Conservation (phyloP, 192 early-diverging fungal species). For the Coemansia sp. region DNA sequence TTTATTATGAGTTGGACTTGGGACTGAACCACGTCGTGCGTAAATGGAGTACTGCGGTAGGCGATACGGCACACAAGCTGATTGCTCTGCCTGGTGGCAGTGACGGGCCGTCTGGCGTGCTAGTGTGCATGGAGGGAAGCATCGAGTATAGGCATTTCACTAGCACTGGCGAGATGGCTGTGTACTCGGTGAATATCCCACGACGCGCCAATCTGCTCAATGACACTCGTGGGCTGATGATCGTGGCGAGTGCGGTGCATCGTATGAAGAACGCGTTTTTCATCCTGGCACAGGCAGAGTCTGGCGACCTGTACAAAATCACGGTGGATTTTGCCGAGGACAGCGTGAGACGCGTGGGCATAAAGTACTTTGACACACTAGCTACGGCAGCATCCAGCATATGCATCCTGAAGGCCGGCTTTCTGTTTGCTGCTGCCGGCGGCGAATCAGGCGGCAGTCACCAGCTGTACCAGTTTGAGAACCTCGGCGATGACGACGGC, state of each 20-base stretch:
- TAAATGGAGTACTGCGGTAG: slow-evolving; percentile 89
- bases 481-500: slow-evolving; percentile 84
- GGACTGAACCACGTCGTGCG: slow-evolving; percentile 98
- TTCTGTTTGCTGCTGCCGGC: slow-evolving; percentile 86
- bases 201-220: slow-evolving; percentile 72
- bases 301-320: slow-evolving; percentile 93
- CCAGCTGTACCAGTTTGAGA: slow-evolving; percentile 91
- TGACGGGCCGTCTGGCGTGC: slow-evolving; percentile 96
- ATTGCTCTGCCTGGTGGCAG: slow-evolving; percentile 76
- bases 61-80: slow-evolving; percentile 74
- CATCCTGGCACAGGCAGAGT: slow-evolving; percentile 86
- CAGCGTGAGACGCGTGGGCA: slow-evolving; percentile 65
- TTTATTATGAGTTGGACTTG: slow-evolving; percentile 96
- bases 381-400: slow-evolving; percentile 78
- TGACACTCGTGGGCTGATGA: slow-evolving; percentile 71
- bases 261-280: slow-evolving; percentile 89
- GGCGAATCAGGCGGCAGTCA: slow-evolving; percentile 89
- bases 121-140: slow-evolving; percentile 91
- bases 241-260: slow-evolving; percentile 86
- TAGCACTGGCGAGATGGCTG: slow-evolving; percentile 26
- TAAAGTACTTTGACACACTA: slow-evolving; percentile 96
- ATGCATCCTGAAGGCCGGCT: slow-evolving; percentile 89
- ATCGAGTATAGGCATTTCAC: slow-evolving; percentile 87
- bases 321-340: slow-evolving; percentile 77
- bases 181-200: slow-evolving; percentile 78